phyloP scores from a whole-genome alignment of 768 basidiomycete genomes.

The Amanita jacksonii region DNA sequence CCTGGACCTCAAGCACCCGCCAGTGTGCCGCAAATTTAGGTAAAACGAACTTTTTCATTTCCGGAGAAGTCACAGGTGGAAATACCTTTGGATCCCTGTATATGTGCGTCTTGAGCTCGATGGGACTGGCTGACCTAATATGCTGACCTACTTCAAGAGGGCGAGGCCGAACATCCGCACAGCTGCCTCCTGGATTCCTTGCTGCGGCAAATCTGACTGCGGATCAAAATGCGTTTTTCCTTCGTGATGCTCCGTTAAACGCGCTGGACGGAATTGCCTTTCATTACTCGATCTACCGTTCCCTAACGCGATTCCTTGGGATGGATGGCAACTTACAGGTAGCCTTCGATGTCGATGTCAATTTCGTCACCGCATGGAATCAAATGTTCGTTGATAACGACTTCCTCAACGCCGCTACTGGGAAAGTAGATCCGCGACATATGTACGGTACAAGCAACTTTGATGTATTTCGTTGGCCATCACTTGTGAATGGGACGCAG shows the following conservation, averaged over 20 bases:
- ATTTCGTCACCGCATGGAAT: slow-evolving; percentile 89
- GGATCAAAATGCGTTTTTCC: slow-evolving; percentile 61
- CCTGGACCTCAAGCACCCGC: slow-evolving; percentile 68
- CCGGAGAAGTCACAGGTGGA: slow-evolving; percentile 93
- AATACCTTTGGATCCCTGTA: slow-evolving; percentile 85
- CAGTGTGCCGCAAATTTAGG: slow-evolving; percentile 61
- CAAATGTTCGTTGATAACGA: slow-evolving; percentile 86
- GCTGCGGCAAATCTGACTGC: slow-evolving; percentile 59
- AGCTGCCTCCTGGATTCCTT: slow-evolving; percentile 59
- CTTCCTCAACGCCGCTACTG: slow-evolving; percentile 63
- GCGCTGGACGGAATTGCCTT: slow-evolving; percentile 78
- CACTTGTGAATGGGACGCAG: slow-evolving; percentile 76
- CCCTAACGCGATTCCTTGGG: slow-evolving; percentile 78
- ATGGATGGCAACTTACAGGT: slow-evolving; percentile 95
- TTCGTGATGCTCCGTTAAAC: slow-evolving; percentile 52
- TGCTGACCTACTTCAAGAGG: slow-evolving; percentile 39
- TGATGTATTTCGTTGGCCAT: slow-evolving; percentile 92
- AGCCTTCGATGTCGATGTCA: slow-evolving; percentile 73
- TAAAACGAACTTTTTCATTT: slow-evolving; percentile 85
- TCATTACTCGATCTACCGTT: slow-evolving; percentile 91
- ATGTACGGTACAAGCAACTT: slow-evolving; percentile 93
- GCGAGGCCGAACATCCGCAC: slow-evolving; percentile 75
- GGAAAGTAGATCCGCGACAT: slow-evolving; percentile 70
- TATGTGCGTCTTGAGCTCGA: slow-evolving; percentile 39
- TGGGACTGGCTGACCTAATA: background rate